Evolutionary conservation across 768 basidiomycete genomes (phyloP), one percentile per base, ranked within the genome.

Genomic region (Gloeopeniophorella convolvens): DNA sequence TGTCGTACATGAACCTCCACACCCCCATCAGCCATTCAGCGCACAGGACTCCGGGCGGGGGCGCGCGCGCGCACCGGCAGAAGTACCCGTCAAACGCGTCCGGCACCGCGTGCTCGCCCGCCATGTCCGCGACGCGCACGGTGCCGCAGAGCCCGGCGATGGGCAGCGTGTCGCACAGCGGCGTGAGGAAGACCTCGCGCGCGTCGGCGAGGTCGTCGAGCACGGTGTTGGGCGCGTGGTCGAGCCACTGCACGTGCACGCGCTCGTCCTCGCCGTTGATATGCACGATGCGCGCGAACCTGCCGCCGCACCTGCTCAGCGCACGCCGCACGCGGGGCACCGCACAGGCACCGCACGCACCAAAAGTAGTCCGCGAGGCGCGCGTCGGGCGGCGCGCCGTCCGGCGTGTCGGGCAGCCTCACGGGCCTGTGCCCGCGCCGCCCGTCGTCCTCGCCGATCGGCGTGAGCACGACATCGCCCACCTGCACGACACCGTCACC

Each of bases 241-340:
- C 76, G 24, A 85, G 77, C 86, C 86, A 91, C 28, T 80, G 85
- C 9, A 85, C 65, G 62, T 91, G 89, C 1, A 77, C 75, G 2
- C 50, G 64, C 45, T 72, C 65, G 4, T 66, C 51, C 13, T 70
- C 64, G 28, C 69, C 65, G 13, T 73, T 63, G 48, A 88, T 73
- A 43, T 71, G 76, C 0, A 81, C 61, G 21, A 90, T 80, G 57
- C 71, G 72, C 0, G 72, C 85, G 63, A 89, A 88, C 85, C 86
- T 89, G 56, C 13, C 37, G 1, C 11, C 20, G 11, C 26, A 4
- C 8, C 5, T 11, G 16, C 15, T 23, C 20, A 9, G 34, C 26
- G 44, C 15, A 31, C 15, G 13, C 9, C 8, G 30, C 16, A 15
- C 13, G 5, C 3, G 23, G 0, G 4, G 13, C 11, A 28, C 20